Evolutionary conservation across 2,329 filamentous ascomycete species (phyloP), one percentile per base, ranked within the genome.

Genomic region (Purpureocillium takamizusanense): DNA sequence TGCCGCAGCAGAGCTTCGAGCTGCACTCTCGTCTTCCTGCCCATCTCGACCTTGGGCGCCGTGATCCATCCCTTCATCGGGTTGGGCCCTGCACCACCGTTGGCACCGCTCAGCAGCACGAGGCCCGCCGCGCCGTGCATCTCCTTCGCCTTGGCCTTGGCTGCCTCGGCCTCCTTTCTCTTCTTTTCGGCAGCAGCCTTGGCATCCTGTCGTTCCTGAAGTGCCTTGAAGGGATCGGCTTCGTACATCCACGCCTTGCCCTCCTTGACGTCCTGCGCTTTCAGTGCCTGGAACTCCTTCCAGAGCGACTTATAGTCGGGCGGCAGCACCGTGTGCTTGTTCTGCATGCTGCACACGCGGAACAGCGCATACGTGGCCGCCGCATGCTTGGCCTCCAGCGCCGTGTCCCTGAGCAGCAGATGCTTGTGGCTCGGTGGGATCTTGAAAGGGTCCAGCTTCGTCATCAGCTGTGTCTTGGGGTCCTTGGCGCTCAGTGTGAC

Each of bases 11-110:
- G 62, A 17, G 74, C 73, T 63, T 98, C 92, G 29, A 95, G 75
- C 47, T 86, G 79, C 30, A 78, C 72, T 35, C 92, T 75, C 10
- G 86, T 88, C 53, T 79, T 82, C 52, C 78, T 80, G 15, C 89
- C 89, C 80, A 98, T 88, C 54, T 98, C 92, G 37, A 97, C 84
- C 58, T 90, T 94, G 3, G 90, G 88, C 1, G 85, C 86, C 14
- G 76, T 78, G 15, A 76, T 81, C 90, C 90, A 97, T 1, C 84
- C 79, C 61, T 83, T 81, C 68, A 83, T 75, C 37, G 67, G 64
- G 38, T 70, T 67, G 14, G 62, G 60, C 5, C 59, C 61, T 44
- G 44, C 56, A 7, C 57, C 57, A n/a, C n/a, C n/a, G n/a, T n/a
- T n/a, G 1, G 62, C 59, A 29, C 65, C 63, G 42, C 66, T 69